Conservation (phyloP, 2,329 filamentous ascomycete species). For the Xylaria sp. region DNA sequence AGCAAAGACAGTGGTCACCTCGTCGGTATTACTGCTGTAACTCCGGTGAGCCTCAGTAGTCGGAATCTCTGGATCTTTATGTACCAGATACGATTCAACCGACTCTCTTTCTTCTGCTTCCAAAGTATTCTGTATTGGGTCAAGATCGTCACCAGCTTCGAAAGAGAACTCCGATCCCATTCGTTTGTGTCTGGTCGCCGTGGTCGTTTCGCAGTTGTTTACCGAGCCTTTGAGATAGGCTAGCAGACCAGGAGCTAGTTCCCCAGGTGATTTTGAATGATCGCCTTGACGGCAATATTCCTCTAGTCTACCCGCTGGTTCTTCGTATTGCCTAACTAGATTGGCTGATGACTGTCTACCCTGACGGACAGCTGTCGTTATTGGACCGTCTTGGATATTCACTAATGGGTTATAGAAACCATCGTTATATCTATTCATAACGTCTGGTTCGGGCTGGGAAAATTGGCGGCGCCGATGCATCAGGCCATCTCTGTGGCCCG, state of each 20-base stretch:
- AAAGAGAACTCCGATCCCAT: slow-evolving; percentile 32
- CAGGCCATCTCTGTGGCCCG: not conserved
- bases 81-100: not conserved
- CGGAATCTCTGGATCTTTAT: not conserved
- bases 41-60: not conserved
- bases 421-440: not conserved
- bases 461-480: not conserved
- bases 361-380: not conserved
- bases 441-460: not conserved
- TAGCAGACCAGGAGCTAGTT: not conserved
- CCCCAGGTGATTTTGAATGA: not conserved
- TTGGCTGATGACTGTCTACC: not conserved
- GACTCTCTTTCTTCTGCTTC: not conserved
- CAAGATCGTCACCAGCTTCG: slow-evolving; percentile 30
- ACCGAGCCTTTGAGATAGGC: not conserved
- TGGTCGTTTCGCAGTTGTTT: not conserved
- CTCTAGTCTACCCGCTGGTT: not conserved
- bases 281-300: not conserved
- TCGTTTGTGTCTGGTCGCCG: not conserved
- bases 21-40: not conserved
- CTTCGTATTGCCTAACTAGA: not conserved
- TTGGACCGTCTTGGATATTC: not conserved
- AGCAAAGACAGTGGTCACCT: not conserved
- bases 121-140: not conserved
- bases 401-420: not conserved